phyloP scores from a whole-genome alignment of 2,329 filamentous ascomycete genomes.

The Ophiostoma sp. region DNA sequence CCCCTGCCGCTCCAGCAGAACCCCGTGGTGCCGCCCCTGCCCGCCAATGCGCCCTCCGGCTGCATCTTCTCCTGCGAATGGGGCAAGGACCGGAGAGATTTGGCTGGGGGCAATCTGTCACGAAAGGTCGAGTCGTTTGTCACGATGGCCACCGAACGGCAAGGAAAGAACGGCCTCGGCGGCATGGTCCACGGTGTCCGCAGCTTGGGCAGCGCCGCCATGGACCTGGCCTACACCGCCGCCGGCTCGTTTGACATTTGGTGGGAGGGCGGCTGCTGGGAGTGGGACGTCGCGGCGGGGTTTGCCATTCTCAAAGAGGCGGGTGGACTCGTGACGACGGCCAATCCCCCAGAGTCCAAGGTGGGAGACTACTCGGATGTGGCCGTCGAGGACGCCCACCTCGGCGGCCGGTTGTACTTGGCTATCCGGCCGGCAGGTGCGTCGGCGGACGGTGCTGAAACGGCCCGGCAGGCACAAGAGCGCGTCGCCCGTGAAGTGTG shows the following conservation, averaged over 20 bases:
- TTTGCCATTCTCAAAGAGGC: constrained; percentile 72
- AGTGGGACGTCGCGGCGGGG: constrained; percentile 79
- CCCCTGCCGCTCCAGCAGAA: constrained; percentile 63
- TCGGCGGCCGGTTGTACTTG: constrained; percentile 70
- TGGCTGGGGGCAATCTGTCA: constrained; percentile 65
- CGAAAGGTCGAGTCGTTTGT: constrained; percentile 74
- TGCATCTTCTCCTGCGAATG: constrained; percentile 77
- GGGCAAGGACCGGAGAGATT: constrained; percentile 73
- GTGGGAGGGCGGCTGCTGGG: constrained; percentile 83
- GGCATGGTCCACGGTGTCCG: constrained; percentile 79
- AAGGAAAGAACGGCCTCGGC: constrained; percentile 63
- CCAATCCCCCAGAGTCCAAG: constrained; percentile 60
- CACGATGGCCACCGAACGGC: constrained; percentile 70
- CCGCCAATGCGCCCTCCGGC: constrained; percentile 62
- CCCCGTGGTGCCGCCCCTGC: constrained; percentile 61
- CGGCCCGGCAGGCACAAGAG: constrained; percentile 66
- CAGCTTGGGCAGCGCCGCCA: constrained; percentile 70
- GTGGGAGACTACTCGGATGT: constrained; percentile 51
- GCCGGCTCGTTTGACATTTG: constrained; percentile 77
- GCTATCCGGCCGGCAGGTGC: constrained; percentile 69
- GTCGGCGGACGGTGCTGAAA: constrained; percentile 53
- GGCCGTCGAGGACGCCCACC: constrained; percentile 57
- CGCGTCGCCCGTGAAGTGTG: constrained; percentile 71
- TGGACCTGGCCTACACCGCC: constrained; percentile 73
- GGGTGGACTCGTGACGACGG: constrained; percentile 71